Percentiles rank a stretch among this genome's conserved stretches.
Conservation (phyloP, 768 basidiomycete genomes). For the Leccinum ochraceum region DNA sequence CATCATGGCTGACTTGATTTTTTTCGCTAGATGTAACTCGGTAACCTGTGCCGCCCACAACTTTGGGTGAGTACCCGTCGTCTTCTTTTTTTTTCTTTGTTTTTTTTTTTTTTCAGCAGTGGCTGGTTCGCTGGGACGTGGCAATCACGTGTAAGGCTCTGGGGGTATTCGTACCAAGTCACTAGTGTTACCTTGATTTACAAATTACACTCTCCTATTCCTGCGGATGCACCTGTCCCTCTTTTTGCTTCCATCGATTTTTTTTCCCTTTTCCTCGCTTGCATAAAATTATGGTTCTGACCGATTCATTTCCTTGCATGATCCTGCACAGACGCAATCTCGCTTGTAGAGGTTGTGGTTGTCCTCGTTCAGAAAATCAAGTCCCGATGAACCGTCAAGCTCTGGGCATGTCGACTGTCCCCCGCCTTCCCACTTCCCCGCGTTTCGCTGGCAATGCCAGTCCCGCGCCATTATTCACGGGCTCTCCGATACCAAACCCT, state of each 20-base stretch:
- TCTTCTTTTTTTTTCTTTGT: slow-evolving; percentile 9
- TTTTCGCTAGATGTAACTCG: slow-evolving; percentile 56
- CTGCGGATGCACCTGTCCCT: slow-evolving; percentile 4
- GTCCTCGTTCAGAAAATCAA: slow-evolving; percentile 47
- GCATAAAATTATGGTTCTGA: slow-evolving; percentile 39
- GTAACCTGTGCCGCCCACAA: slow-evolving; percentile 79
- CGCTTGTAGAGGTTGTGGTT: slow-evolving; percentile 76
- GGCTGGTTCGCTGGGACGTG: background rate
- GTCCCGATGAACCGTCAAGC: slow-evolving; percentile 34
- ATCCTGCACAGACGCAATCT: slow-evolving; percentile 68
- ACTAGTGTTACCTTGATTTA: slow-evolving; percentile 25
- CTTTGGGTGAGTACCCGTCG: slow-evolving; percentile 65
- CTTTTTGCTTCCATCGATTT: slow-evolving; percentile 10
- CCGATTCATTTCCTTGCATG: slow-evolving; percentile 49
- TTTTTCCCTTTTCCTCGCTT: slow-evolving; percentile 14
- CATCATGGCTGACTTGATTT: slow-evolving; percentile 10
- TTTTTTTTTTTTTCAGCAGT: slow-evolving; percentile 1
- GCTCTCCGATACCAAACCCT: slow-evolving; percentile 26
- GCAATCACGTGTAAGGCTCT: slow-evolving; percentile 6
- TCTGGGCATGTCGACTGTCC: slow-evolving; percentile 23
- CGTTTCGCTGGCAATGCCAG: slow-evolving; percentile 25
- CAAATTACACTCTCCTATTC: slow-evolving; percentile 34
- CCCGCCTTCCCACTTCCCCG: slow-evolving; percentile 27
- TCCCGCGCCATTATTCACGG: slow-evolving; percentile 17
- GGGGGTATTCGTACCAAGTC: slow-evolving; percentile 15